phyloP scores from a whole-genome alignment of 2,329 filamentous ascomycete genomes.

The Cryphonectria parasitica region DNA sequence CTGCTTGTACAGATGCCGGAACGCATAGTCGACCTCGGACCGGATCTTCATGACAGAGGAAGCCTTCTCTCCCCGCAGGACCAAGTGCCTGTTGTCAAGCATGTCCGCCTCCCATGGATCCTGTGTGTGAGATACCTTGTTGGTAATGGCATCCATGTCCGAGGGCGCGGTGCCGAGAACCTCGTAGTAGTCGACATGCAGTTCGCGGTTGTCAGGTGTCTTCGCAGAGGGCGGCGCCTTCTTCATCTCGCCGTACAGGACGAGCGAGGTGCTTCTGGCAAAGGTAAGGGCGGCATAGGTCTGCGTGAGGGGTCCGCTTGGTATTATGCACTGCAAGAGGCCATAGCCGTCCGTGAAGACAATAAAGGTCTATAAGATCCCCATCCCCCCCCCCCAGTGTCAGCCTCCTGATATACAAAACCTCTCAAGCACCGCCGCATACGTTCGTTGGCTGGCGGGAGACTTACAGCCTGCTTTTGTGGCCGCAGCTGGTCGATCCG shows the following conservation, averaged over 20 bases:
- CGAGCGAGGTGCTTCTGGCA: constrained; percentile 84
- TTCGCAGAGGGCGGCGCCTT: constrained; percentile 77
- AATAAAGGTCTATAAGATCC: constrained; percentile 61
- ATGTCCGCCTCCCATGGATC: constrained; percentile 54
- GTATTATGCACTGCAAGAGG: constrained; percentile 81
- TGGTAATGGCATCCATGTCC: constrained; percentile 90
- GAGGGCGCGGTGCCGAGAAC: constrained; percentile 79
- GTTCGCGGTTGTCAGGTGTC: constrained; percentile 82
- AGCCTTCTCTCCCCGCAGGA: constrained; percentile 80
- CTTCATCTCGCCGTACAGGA: constrained; percentile 81
- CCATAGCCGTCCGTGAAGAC: constrained; percentile 86
- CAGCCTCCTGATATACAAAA: constrained; percentile 2
- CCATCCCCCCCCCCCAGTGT: background rate
- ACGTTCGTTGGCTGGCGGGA: background rate
- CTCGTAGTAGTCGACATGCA: constrained; percentile 88
- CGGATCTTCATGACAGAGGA: constrained; percentile 89
- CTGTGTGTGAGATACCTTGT: constrained; percentile 65
- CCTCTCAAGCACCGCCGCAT: too few species aligned
- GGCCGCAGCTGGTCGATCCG: constrained; percentile 79
- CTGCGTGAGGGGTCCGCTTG: constrained; percentile 77
- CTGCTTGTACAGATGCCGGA: constrained; percentile 78
- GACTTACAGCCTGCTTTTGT: constrained; percentile 75
- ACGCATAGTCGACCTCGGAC: constrained; percentile 78
- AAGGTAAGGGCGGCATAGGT: constrained; percentile 90
- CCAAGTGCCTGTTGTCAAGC: constrained; percentile 76